phyloP scores from a whole-genome alignment of 345 rosid species.

The Hibiscus mutabilis region DNA sequence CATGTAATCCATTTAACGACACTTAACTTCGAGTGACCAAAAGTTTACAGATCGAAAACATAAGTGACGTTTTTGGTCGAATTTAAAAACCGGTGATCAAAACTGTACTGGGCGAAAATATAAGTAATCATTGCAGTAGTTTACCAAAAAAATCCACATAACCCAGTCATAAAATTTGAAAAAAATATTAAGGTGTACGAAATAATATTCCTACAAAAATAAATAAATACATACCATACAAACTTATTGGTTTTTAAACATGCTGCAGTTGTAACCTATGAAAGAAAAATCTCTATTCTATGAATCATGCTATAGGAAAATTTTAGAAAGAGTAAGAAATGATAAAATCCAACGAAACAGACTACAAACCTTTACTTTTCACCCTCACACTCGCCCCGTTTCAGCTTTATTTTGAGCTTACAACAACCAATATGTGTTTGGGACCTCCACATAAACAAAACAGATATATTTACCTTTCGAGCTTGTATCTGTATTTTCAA shows the following conservation, averaged over 20 bases:
- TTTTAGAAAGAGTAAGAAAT: neutral
- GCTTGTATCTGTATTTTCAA: neutral
- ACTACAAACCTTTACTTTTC: neutral
- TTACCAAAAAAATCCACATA: neutral
- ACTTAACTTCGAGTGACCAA: no score
- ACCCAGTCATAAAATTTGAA: neutral
- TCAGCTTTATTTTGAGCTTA: constrained; percentile 11
- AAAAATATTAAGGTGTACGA: neutral
- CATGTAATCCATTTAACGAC: no score
- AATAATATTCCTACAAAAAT: neutral
- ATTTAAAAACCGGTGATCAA: no score
- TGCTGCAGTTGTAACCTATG: neutral
- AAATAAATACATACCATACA: neutral
- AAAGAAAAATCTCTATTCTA: neutral
- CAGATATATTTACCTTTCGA: neutral
- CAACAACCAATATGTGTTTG: neutral
- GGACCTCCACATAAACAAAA: neutral
- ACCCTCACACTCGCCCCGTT: neutral
- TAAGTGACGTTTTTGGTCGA: no score
- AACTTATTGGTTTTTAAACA: neutral
- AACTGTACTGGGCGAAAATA: no score
- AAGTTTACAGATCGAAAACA: no score
- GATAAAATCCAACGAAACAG: neutral
- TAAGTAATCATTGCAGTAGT: no score
- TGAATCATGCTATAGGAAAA: neutral